Conservation (phyloP, 805 yeast genomes). For the Starmerella floricola region DNA sequence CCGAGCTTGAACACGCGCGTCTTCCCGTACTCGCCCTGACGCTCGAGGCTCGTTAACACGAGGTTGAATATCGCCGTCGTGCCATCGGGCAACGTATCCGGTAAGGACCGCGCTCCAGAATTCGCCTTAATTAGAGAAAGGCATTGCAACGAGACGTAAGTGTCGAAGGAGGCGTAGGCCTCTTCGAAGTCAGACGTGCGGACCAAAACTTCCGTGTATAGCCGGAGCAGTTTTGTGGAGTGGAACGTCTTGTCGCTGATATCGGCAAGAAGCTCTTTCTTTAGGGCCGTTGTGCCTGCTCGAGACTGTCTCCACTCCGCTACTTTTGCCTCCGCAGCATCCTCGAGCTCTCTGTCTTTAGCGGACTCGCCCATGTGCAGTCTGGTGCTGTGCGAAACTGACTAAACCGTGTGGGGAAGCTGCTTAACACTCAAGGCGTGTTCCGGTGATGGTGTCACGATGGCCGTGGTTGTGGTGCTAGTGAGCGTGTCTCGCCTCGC, state of each 20-base stretch:
- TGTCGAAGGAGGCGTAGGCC: slow-evolving; percentile 28
- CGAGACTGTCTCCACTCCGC: slow-evolving; percentile 10
- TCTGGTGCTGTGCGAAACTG: too few species aligned
- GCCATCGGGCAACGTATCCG: slow-evolving; percentile 19
- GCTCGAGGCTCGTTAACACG: slow-evolving; percentile 16
- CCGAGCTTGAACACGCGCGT: slow-evolving; percentile 6
- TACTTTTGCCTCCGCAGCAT: slow-evolving; percentile 5
- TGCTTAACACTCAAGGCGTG: too few species aligned
- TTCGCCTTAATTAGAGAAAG: slow-evolving; percentile 20
- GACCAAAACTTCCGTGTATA: slow-evolving; percentile 23
- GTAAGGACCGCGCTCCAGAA: slow-evolving; percentile 23
- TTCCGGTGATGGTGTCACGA: too few species aligned
- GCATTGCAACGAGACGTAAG: slow-evolving; percentile 26
- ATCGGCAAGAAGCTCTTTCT: slow-evolving; percentile 1
- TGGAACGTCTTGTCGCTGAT: slow-evolving; percentile 25
- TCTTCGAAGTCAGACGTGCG: slow-evolving; percentile 25
- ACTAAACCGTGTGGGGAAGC: not conserved
- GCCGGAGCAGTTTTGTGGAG: slow-evolving; percentile 28
- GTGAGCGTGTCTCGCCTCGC: too few species aligned
- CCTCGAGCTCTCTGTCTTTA: slow-evolving; percentile 1
- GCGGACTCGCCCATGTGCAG: not conserved
- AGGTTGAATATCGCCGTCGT: slow-evolving; percentile 16
- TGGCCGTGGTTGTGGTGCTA: too few species aligned
- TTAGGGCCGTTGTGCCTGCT: slow-evolving; percentile 4
- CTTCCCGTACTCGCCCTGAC: slow-evolving; percentile 4